A percentile compares a stretch with the other conserved stretches of the same genome.
Conservation (phyloP, 352 stramenopile species). For the Lagenidium sp. region DNA sequence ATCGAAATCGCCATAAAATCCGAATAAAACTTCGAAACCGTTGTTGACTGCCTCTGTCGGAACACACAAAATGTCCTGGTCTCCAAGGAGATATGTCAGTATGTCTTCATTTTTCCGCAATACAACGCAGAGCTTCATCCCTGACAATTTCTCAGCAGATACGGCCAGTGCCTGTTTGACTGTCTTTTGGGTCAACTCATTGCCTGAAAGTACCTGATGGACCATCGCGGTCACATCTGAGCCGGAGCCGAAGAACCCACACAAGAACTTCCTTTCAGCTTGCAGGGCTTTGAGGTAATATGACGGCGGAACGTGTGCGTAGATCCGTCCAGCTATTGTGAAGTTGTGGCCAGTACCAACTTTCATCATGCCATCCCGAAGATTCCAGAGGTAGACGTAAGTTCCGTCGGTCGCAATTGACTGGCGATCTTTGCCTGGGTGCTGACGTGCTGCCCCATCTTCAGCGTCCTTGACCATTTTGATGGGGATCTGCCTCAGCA, state of each 20-base stretch:
- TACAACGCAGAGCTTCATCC: not conserved
- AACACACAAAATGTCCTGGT: no score
- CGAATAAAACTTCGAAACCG: constrained; percentile 15
- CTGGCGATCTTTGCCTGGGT: no score
- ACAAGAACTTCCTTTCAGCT: no score
- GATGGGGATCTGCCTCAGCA: constrained; percentile 38
- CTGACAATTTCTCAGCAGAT: no score
- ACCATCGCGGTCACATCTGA: constrained; percentile 25
- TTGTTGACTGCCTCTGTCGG: no score
- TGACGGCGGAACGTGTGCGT: constrained; percentile 19
- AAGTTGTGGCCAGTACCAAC: constrained; percentile 66
- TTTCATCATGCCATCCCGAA: constrained; percentile 33
- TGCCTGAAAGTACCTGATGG: constrained; percentile 3
- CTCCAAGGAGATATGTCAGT: not conserved
- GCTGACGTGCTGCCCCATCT: no score
- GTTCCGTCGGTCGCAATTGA: constrained; percentile 54
- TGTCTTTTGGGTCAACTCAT: no score
- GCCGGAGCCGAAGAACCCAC: constrained; percentile 32
- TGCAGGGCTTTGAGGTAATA: constrained; percentile 18
- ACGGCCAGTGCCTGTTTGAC: no score
- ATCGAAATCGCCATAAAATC: constrained; percentile 51
- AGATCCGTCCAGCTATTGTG: constrained; percentile 62
- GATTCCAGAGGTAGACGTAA: constrained; percentile 55
- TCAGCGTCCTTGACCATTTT: constrained; percentile 21
- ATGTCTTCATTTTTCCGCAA: not conserved